Percentiles rank a stretch among this genome's conserved stretches.
Evolutionary conservation across 768 basidiomycete species (phyloP).

Genomic region (Clathrus columnatus): DNA sequence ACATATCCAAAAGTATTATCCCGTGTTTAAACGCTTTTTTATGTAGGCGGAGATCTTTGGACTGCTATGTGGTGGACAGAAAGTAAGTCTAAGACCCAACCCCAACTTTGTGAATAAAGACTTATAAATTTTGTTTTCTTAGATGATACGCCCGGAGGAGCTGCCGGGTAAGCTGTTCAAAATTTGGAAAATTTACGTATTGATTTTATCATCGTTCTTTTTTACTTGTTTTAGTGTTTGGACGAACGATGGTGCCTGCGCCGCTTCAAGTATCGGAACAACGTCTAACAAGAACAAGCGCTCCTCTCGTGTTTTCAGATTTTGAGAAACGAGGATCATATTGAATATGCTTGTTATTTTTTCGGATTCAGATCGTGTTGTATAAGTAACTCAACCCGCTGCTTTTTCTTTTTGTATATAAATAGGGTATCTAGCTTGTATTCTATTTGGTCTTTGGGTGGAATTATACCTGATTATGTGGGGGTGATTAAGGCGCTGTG

Average conservation of each 20-base stretch:
- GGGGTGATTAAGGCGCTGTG: too few relatives aligned
- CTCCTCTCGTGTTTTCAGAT: neutral
- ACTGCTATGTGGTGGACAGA: slow-evolving; percentile 59
- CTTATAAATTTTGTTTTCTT: neutral
- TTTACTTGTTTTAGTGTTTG: slow-evolving; percentile 31
- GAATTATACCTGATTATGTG: too few relatives aligned
- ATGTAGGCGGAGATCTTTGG: slow-evolving; percentile 32
- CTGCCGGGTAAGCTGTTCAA: neutral
- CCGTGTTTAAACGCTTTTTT: slow-evolving; percentile 25
- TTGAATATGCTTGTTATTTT: neutral
- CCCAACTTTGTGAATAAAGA: neutral
- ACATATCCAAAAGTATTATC: slow-evolving; percentile 1
- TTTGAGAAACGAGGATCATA: neutral
- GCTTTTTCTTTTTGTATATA: too few relatives aligned
- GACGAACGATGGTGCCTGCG: slow-evolving; percentile 49
- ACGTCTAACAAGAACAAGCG: neutral
- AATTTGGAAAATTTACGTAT: neutral
- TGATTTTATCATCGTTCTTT: neutral
- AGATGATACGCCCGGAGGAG: slow-evolving; percentile 1
- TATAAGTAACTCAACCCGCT: neutral
- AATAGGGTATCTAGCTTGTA: too few relatives aligned
- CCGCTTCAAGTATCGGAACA: neutral
- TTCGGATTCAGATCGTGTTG: neutral
- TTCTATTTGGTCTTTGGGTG: too few relatives aligned
- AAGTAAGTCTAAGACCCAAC: slow-evolving; percentile 31